These are phyloP conservation scores for Henckelia pumila DNA, from an alignment of 257 asterid species.

Conservation along the genomic window DNA sequence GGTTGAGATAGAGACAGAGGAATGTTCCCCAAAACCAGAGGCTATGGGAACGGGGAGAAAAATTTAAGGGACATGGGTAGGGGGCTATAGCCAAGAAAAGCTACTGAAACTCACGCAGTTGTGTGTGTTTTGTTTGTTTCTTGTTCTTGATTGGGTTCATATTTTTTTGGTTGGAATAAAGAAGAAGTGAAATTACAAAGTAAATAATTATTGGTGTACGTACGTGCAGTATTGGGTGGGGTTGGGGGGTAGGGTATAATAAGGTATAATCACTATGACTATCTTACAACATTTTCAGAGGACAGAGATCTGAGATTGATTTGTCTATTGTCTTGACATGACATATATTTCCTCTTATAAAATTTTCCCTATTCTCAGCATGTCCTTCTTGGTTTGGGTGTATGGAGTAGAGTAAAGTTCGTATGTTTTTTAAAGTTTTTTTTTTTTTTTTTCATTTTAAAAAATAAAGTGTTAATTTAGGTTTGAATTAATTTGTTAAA, in stretches of 20 bases:
- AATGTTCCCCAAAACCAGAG: constrained; percentile 83
- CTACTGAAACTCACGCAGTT: constrained; percentile 15
- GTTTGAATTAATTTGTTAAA: too few species aligned
- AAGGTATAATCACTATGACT: constrained; percentile 49
- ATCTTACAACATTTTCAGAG: constrained; percentile 48
- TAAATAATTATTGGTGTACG: too few species aligned
- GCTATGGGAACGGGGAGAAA: constrained; percentile 80
- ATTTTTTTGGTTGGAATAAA: too few species aligned
- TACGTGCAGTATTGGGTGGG: neutral
- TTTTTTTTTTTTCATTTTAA: too few species aligned
- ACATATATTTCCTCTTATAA: constrained; percentile 47
- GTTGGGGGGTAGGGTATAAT: neutral
- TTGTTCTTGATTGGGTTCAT: too few species aligned
- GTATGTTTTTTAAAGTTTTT: too few species aligned
- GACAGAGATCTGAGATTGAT: constrained; percentile 71
- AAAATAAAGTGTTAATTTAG: neutral
- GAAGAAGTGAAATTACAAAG: too few species aligned
- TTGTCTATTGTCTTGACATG: constrained; percentile 75
- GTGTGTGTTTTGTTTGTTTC: neutral
- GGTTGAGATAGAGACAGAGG: constrained; percentile 12
- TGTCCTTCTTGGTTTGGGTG: too few species aligned
- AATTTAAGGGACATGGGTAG: constrained; percentile 18
- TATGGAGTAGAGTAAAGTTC: too few species aligned
- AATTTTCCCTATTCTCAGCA: constrained; percentile 3
- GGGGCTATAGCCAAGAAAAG: neutral